Percentiles rank a stretch among this genome's conserved stretches.
Conservation (phyloP, 495 filamentous ascomycete species). For the Penicillium manginii region DNA sequence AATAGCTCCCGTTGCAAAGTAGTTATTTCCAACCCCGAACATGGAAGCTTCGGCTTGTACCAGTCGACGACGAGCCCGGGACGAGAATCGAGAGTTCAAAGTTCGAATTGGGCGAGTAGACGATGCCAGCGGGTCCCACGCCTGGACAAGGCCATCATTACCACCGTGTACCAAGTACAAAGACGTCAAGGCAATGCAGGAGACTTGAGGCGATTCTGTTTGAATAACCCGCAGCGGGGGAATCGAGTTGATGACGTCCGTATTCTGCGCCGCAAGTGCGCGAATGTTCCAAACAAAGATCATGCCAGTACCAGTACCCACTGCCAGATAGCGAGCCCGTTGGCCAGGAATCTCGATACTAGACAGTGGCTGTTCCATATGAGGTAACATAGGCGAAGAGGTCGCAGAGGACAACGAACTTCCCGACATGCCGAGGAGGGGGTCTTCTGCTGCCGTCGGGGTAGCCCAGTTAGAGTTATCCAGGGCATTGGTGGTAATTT, state of each 20-base stretch:
- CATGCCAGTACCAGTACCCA: slow-evolving; percentile 78
- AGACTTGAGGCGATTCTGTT: slow-evolving; percentile 88
- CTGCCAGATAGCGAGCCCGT: slow-evolving; percentile 77
- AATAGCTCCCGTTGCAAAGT: slow-evolving; percentile 82
- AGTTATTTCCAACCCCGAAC: slow-evolving; percentile 71
- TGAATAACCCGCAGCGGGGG: slow-evolving; percentile 79
- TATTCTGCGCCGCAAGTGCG: slow-evolving; percentile 54
- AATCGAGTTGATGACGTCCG: slow-evolving; percentile 55
- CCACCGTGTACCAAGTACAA: slow-evolving; percentile 91
- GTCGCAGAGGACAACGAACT: slow-evolving; percentile 60
- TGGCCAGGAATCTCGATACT: slow-evolving; percentile 73
- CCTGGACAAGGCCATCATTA: slow-evolving; percentile 92
- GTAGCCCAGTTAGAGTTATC: slow-evolving; percentile 75
- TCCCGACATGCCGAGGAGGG: slow-evolving; percentile 60
- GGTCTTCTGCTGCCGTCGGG: slow-evolving; percentile 76
- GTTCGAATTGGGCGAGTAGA: slow-evolving; percentile 79
- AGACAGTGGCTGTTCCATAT: slow-evolving; percentile 48
- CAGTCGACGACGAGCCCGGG: slow-evolving; percentile 74
- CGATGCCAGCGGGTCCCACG: slow-evolving; percentile 93
- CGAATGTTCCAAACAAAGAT: slow-evolving; percentile 88
- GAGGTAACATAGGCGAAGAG: slow-evolving; percentile 57
- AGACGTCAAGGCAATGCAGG: slow-evolving; percentile 83
- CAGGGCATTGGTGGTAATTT: slow-evolving; percentile 73
- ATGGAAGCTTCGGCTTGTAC: slow-evolving; percentile 71
- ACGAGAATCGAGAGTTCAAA: slow-evolving; percentile 84